A percentile compares a stretch with the other conserved stretches of the same genome.
These are phyloP conservation scores for Adenanthera pavonina DNA, from an alignment of 306 rosid species.

Conservation along the genomic window DNA sequence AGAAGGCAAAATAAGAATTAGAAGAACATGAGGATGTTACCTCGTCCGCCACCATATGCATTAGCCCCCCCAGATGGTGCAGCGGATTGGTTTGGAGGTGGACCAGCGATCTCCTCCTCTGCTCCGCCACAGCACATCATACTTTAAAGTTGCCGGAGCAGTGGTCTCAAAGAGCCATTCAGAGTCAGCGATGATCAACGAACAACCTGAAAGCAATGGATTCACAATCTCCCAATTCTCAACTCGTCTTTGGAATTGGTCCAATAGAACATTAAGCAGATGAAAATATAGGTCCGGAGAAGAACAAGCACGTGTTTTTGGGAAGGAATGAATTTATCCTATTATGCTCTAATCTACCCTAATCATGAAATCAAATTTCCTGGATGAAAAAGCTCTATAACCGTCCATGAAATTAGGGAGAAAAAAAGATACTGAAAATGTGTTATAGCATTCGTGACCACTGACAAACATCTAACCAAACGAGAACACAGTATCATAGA, in stretches of 20 bases:
- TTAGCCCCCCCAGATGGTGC: conserved; percentile 75
- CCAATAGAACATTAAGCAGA: no score
- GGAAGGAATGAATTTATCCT: background rate
- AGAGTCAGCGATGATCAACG: background rate
- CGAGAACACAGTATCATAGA: background rate
- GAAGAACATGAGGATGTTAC: conserved; percentile 10
- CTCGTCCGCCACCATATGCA: conserved; percentile 66
- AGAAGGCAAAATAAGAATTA: background rate
- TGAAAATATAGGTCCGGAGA: background rate
- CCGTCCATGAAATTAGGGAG: background rate
- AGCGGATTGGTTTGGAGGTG: conserved; percentile 66
- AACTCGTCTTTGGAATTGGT: background rate
- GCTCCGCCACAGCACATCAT: conserved; percentile 88
- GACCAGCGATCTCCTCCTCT: conserved; percentile 75
- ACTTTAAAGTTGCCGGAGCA: conserved; percentile 45
- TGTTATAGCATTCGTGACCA: background rate
- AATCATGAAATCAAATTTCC: background rate
- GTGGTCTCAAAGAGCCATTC: conserved; percentile 44
- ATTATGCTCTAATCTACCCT: background rate
- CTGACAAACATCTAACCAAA: background rate
- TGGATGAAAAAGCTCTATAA: background rate
- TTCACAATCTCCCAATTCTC: background rate
- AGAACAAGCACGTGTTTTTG: background rate
- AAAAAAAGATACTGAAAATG: background rate
- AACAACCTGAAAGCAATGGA: background rate